Base-by-base conservation (phyloP, 768 basidiomycete species). In the Neoboletus subvelutipes region DNA sequence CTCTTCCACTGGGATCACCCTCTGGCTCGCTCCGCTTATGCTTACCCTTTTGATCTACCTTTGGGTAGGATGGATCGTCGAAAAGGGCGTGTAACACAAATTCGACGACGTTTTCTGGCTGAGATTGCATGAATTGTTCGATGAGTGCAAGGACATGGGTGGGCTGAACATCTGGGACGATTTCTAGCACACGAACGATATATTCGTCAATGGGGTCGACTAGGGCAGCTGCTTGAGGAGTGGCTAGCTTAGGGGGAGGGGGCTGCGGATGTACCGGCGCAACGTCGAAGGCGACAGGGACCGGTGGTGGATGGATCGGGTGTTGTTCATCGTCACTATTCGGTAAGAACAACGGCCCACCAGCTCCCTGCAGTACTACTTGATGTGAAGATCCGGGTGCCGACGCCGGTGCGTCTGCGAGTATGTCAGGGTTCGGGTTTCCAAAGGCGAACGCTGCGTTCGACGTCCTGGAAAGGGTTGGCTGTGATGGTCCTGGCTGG, bases 111-210 rank as follows among this genome's bases (percentile, higher is more conserved):
- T 67, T 63, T 11, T n/a, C 48, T 18, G 61, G 62, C 1, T 74
- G 73, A 5, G 70, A 62, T 5, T 75, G 71, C 29, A 80, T 66
- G 58, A 80, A 73, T 43, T 76, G 65, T 37, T 76, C 70, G 31
- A 89, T 65, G 33, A 89, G 80, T 1, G 67, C 58, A 24, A 76
- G 65, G 13, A 79, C 80, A 60, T 90, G 78, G 3, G 76, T 73
- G 5, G 85, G 83, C 22, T 80, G 76, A 24, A 90, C 86, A 61
- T 90, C 87, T 0, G 90, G 90, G 13, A 90, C 68, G 45, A 92
- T 80, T 63, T 89, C 87, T 37, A 87, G 73, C 31, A 90, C 76
- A 41, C 77, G 82, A 1, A 80, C 77, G 31, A 86, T 57, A 43
- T 65, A 71, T 18, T 34, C 62, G 45, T 73, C 73, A 55, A 58